Percentiles rank a stretch among this genome's conserved stretches.
These are phyloP conservation scores for Phytophthora sp. DNA, from an alignment of 352 stramenopile genomes.

Conservation along the genomic window DNA sequence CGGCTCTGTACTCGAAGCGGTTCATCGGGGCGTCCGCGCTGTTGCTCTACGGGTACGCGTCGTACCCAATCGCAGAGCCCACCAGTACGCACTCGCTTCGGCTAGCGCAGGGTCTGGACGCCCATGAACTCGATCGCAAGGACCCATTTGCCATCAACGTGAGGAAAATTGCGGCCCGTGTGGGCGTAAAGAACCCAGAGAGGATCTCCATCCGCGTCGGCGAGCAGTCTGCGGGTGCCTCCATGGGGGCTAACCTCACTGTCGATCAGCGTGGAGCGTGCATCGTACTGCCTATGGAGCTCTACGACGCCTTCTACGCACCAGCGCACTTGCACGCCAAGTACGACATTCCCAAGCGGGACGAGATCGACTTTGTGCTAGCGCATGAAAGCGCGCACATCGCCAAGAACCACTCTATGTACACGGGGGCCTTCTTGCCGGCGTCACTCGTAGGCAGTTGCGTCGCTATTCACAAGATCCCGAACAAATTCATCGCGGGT, in stretches of 20 bases:
- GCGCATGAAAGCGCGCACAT: constrained; percentile 86
- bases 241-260: constrained; percentile 68
- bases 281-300: constrained; percentile 73
- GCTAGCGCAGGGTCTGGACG: constrained; percentile 61
- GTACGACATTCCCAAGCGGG: constrained; percentile 65
- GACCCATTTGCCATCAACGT: constrained; percentile 76
- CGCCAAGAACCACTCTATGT: constrained; percentile 79
- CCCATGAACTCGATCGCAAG: constrained; percentile 53
- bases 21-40: constrained; percentile 37
- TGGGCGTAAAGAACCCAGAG: constrained; percentile 75
- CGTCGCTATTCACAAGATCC: constrained; percentile 66
- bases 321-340: constrained; percentile 47
- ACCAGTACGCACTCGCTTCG: constrained; percentile 66
- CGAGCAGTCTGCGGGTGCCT: constrained; percentile 65
- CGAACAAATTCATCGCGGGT: constrained; percentile 73
- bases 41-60: constrained; percentile 39
- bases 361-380: constrained; percentile 87
- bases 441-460: constrained; percentile 63
- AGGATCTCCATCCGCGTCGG: constrained; percentile 72
- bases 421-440: constrained; percentile 65
- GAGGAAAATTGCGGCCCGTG: constrained; percentile 56
- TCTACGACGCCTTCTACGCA: constrained; percentile 86
- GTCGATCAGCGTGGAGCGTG: constrained; percentile 60
- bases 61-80: constrained; percentile 64
- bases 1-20: constrained; percentile 39